These are phyloP conservation scores for Curvularia verruculosa DNA, from an alignment of 2,329 filamentous ascomycete species.

Conservation along the genomic window DNA sequence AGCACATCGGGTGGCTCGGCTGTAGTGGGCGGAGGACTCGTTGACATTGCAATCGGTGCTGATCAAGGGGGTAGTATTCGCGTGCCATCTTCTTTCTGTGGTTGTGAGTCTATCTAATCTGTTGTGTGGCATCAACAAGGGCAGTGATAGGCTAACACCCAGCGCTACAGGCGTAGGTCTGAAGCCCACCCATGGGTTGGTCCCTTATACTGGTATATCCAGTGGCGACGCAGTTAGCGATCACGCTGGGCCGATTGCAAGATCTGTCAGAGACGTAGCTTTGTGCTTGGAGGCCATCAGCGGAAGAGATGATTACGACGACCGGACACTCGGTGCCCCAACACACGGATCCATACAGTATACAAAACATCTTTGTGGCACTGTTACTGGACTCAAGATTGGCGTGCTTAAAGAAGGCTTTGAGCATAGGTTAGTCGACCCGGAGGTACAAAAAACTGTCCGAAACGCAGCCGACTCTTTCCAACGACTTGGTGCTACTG, in stretches of 20 bases:
- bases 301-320: constrained; percentile 41
- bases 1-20: constrained; percentile 53
- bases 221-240: constrained; percentile 50
- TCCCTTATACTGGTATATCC: constrained; percentile 59
- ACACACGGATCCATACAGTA: constrained; percentile 31
- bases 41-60: constrained; percentile 48
- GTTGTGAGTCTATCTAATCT: constrained; percentile 25
- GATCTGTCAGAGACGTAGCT: constrained; percentile 33
- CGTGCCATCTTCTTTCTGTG: constrained; percentile 47
- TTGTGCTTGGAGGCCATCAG: constrained; percentile 38
- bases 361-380: constrained; percentile 18
- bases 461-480: constrained; percentile 50
- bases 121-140: too few relatives aligned
- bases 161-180: constrained; percentile 29
- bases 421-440: constrained; percentile 41
- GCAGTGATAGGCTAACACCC: not conserved
- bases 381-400: constrained; percentile 32
- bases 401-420: constrained; percentile 38
- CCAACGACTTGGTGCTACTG: constrained; percentile 55
- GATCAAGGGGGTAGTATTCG: constrained; percentile 51
- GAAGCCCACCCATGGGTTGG: constrained; percentile 58
- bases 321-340: constrained; percentile 38
- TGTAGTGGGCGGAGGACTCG: constrained; percentile 51
- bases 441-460: constrained; percentile 51
- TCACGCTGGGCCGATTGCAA: constrained; percentile 48